Evolutionary conservation across 306 rosid genomes (phyloP).

Genomic region (Dryas drummondii): DNA sequence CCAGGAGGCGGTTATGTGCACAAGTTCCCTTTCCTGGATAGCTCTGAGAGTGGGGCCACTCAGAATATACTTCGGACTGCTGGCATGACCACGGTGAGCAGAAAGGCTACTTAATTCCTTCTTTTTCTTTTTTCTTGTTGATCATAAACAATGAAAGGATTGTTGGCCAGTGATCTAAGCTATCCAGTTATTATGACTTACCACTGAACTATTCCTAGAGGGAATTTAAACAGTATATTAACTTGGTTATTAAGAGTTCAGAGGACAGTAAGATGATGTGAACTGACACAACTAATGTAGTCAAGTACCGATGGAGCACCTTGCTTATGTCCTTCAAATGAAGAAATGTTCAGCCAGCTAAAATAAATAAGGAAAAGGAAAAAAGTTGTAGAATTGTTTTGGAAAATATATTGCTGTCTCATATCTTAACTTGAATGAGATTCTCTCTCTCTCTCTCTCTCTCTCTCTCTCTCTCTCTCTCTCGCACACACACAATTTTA

Average conservation of each 20-base stretch:
- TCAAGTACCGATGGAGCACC: too few relatives aligned
- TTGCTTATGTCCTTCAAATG: too few relatives aligned
- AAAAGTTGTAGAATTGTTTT: too few relatives aligned
- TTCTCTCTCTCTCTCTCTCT: too few relatives aligned
- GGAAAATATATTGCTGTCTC: too few relatives aligned
- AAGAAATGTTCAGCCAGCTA: too few relatives aligned
- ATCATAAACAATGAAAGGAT: neutral
- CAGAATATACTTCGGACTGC: conserved; percentile 74
- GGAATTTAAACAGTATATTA: neutral
- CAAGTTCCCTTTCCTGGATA: conserved; percentile 83
- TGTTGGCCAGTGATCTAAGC: neutral
- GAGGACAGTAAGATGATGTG: too few relatives aligned
- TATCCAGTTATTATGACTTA: neutral
- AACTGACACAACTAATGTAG: too few relatives aligned
- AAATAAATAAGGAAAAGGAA: too few relatives aligned
- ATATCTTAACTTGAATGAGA: too few relatives aligned
- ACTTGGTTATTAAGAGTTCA: neutral
- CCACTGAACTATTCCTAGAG: neutral
- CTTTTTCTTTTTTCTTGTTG: neutral
- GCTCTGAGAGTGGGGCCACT: conserved; percentile 98
- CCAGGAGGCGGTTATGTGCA: conserved; percentile 84
- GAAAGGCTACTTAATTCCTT: neutral
- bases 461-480: too few relatives aligned
- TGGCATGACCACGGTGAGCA: conserved; percentile 61
- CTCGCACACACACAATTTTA: too few relatives aligned